A percentile compares a stretch with the other conserved stretches of the same genome.
These are phyloP conservation scores for Cladosporium sp. DNA, from an alignment of 2,329 filamentous ascomycete genomes.

Conservation along the genomic window DNA sequence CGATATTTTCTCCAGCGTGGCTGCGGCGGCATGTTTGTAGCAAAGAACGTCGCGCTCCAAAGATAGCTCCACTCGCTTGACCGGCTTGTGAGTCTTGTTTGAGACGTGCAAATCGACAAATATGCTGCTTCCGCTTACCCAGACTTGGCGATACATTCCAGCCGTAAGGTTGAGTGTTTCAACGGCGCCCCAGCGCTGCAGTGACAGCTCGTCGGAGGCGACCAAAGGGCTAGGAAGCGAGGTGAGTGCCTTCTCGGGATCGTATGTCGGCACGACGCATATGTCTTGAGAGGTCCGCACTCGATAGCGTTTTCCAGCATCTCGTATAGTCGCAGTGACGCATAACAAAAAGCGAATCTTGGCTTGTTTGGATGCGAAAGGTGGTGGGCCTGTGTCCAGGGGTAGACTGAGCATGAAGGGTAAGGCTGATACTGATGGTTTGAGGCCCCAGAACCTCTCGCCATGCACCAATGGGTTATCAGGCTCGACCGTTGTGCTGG, in stretches of 20 bases:
- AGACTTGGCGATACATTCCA: constrained; percentile 58
- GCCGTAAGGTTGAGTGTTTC: constrained; percentile 53
- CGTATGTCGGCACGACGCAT: constrained; percentile 54
- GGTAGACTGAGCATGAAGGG: constrained; percentile 56
- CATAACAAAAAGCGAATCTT: constrained; percentile 53
- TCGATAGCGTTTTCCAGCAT: constrained; percentile 50
- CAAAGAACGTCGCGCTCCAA: constrained; percentile 53
- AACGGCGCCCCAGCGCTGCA: constrained; percentile 41
- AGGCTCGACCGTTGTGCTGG: constrained; percentile 51
- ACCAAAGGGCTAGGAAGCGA: constrained; percentile 55
- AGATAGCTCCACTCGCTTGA: constrained; percentile 54
- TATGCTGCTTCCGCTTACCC: constrained; percentile 57
- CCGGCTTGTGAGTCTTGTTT: constrained; percentile 51
- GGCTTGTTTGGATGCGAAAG: constrained; percentile 54
- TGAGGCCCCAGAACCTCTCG: constrained; percentile 51
- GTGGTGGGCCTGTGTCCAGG: constrained; percentile 55
- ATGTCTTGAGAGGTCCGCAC: constrained; percentile 54
- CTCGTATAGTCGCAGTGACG: constrained; percentile 49
- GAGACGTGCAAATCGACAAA: constrained; percentile 56
- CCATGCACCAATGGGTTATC: constrained; percentile 38
- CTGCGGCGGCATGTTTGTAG: constrained; percentile 54
- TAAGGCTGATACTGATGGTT: constrained; percentile 48
- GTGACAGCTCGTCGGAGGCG: constrained; percentile 49
- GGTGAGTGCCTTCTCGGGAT: constrained; percentile 57
- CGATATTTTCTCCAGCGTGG: constrained; percentile 51